These are phyloP conservation scores for Dispira simplex DNA, from an alignment of 192 early-diverging fungal genomes.

Conservation along the genomic window DNA sequence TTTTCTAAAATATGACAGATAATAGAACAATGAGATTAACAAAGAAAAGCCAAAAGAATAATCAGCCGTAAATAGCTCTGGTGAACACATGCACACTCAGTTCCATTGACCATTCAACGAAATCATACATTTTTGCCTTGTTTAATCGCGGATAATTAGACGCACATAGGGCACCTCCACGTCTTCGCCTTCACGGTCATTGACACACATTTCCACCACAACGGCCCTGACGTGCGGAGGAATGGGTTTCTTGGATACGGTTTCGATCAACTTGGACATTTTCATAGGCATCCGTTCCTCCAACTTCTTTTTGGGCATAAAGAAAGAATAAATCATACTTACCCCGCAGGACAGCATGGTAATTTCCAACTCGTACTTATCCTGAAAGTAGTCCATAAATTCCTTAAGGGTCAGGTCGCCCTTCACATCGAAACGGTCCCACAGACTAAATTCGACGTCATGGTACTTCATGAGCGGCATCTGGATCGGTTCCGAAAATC, in stretches of 20 bases:
- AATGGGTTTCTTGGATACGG: constrained; percentile 75
- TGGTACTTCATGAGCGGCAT: constrained; percentile 79
- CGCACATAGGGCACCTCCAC: constrained; percentile 46
- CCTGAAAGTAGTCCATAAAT: constrained; percentile 72
- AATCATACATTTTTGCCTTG: no score
- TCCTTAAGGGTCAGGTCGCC: constrained; percentile 78
- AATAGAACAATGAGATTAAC: no score
- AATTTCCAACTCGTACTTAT: constrained; percentile 70
- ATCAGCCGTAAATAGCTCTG: no score
- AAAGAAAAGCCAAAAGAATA: no score
- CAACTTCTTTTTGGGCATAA: constrained; percentile 73
- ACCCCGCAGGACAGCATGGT: constrained; percentile 87
- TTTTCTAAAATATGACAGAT: no score
- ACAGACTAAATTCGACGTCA: constrained; percentile 74
- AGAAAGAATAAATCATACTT: constrained; percentile 84
- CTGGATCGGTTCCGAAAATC: constrained; percentile 95
- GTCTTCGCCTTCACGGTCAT: constrained; percentile 79
- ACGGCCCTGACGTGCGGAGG: constrained; percentile 71
- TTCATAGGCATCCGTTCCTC: constrained; percentile 67
- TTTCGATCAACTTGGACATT: constrained; percentile 65
- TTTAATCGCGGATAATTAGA: constrained; percentile 17
- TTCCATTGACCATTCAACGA: no score
- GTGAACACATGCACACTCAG: no score
- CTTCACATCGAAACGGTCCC: constrained; percentile 88
- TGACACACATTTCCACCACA: constrained; percentile 77